Percentiles rank a stretch among this genome's conserved stretches.
phyloP scores from a whole-genome alignment of 1,139 yeast species.

The Taiozyma sp. region DNA sequence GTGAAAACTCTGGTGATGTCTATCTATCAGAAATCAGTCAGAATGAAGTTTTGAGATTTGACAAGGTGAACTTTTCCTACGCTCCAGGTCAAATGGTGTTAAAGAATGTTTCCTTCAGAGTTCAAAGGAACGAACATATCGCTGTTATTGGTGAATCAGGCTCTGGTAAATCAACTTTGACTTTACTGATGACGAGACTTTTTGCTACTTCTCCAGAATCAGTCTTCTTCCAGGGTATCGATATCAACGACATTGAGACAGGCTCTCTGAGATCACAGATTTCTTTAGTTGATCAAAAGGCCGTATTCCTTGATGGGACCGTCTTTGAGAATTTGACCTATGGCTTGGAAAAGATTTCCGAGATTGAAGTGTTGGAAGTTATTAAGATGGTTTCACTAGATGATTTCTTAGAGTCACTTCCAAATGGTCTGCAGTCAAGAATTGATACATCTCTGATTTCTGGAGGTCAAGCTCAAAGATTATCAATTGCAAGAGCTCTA shows the following conservation, averaged over 20 bases:
- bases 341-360: slow-evolving; percentile 38
- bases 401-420: slow-evolving; percentile 46
- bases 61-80: slow-evolving; percentile 46
- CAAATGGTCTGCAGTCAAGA: slow-evolving; percentile 52
- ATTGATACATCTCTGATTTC: slow-evolving; percentile 60
- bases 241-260: slow-evolving; percentile 42
- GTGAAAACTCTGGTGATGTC: slow-evolving; percentile 23
- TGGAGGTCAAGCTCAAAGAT: slow-evolving; percentile 79
- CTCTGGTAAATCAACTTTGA: slow-evolving; percentile 72
- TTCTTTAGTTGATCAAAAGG: slow-evolving; percentile 65
- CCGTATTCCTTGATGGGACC: slow-evolving; percentile 62
- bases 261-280: slow-evolving; percentile 48
- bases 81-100: slow-evolving; percentile 29
- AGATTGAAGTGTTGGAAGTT: slow-evolving; percentile 36
- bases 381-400: slow-evolving; percentile 45
- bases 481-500: slow-evolving; percentile 73
- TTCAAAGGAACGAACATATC: slow-evolving; percentile 44
- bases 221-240: slow-evolving; percentile 36
- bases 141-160: slow-evolving; percentile 79
- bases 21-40: slow-evolving; percentile 15
- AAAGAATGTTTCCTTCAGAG: slow-evolving; percentile 34
- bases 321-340: slow-evolving; percentile 62
- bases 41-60: slow-evolving; percentile 32
- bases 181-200: slow-evolving; percentile 49
- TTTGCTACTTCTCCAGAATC: slow-evolving; percentile 35